These are phyloP conservation scores for Boletus huronensis DNA, from an alignment of 768 basidiomycete species.

Conservation along the genomic window DNA sequence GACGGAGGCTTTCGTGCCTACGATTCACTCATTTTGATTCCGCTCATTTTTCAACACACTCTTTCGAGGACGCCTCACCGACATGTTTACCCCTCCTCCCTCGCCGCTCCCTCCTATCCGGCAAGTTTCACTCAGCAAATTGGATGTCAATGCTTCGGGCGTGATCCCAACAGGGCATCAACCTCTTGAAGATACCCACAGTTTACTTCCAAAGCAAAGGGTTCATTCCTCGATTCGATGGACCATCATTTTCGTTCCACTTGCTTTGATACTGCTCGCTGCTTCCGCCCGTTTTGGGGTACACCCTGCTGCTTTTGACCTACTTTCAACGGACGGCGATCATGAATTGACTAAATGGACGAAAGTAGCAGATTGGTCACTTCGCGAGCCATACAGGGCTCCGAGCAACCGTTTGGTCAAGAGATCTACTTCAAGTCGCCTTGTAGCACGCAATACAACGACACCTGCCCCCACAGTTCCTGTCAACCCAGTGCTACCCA, in stretches of 20 bases:
- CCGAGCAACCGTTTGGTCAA: slow-evolving; percentile 1
- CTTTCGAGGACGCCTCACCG: slow-evolving; percentile 14
- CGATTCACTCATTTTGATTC: slow-evolving; percentile 10
- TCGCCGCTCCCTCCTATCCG: slow-evolving; percentile 34
- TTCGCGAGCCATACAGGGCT: slow-evolving; percentile 41
- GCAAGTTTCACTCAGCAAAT: slow-evolving; percentile 4
- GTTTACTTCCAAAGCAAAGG: slow-evolving; percentile 34
- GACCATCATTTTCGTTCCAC: slow-evolving; percentile 55
- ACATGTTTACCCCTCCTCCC: slow-evolving; percentile 43
- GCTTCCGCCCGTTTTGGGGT: slow-evolving; percentile 48
- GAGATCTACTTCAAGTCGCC: slow-evolving; percentile 6
- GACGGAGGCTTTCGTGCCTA: slow-evolving; percentile 10
- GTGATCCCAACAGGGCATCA: slow-evolving; percentile 1
- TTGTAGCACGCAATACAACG: slow-evolving; percentile 7
- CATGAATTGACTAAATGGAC: slow-evolving; percentile 32
- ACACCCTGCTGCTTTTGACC: slow-evolving; percentile 46
- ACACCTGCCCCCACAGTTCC: slow-evolving; percentile 27
- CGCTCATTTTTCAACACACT: slow-evolving; percentile 30
- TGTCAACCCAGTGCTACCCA: slow-evolving; percentile 50
- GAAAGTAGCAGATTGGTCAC: slow-evolving; percentile 34
- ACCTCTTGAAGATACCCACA: slow-evolving; percentile 1
- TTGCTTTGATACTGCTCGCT: slow-evolving; percentile 53
- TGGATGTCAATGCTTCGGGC: background rate
- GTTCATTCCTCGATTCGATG: slow-evolving; percentile 37
- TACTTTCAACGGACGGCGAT: slow-evolving; percentile 29